phyloP scores from a whole-genome alignment of 305 asterid species.

The Solanum aculeatissimum region DNA sequence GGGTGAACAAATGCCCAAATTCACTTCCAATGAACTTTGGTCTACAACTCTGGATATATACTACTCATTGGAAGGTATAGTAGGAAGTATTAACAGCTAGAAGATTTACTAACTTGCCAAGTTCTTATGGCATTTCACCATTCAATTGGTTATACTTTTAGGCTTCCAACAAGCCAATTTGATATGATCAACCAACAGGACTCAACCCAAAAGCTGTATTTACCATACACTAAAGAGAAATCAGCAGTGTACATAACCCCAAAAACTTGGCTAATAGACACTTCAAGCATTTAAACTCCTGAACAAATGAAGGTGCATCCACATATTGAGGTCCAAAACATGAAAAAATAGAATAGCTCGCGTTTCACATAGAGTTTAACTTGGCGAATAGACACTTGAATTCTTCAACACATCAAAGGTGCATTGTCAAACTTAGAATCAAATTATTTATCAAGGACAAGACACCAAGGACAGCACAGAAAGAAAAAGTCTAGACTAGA shows the following conservation, averaged over 20 bases:
- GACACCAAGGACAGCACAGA: neutral
- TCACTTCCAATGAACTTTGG: constrained; percentile 58
- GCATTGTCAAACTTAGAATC: neutral
- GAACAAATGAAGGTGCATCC: neutral
- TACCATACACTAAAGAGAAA: neutral
- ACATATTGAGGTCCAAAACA: neutral
- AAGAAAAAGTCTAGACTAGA: neutral
- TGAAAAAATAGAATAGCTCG: neutral
- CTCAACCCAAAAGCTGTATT: neutral
- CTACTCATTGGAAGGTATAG: constrained; percentile 58
- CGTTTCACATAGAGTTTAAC: neutral
- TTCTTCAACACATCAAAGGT: neutral
- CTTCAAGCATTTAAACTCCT: neutral
- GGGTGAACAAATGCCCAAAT: constrained; percentile 80
- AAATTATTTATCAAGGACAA: neutral
- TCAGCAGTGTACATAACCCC: neutral
- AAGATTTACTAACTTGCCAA: constrained; percentile 61
- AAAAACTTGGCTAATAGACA: neutral
- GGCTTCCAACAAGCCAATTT: neutral
- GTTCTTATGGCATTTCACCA: constrained; percentile 78
- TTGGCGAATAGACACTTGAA: neutral
- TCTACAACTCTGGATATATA: constrained; percentile 61
- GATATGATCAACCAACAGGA: neutral
- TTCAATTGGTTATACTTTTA: constrained; percentile 39
- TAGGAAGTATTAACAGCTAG: constrained; percentile 70